Base-by-base conservation (phyloP, 192 early-diverging fungal species). In the Coemansia sp. region DNA sequence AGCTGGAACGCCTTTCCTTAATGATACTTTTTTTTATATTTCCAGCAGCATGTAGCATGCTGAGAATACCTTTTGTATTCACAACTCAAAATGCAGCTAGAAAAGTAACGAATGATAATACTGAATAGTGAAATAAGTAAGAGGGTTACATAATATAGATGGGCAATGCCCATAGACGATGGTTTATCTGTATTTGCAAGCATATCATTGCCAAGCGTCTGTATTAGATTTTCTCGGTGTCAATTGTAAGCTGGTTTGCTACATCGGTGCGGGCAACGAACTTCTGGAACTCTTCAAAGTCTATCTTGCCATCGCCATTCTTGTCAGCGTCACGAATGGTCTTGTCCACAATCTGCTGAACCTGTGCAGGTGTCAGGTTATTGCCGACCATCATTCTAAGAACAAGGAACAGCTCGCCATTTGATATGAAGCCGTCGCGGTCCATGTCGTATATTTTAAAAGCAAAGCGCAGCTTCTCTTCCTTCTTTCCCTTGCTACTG, bases 401-500 rank as follows among this genome's bases (percentile, higher is more conserved):
- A 0, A 98, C 97, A 60, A 96, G 75, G 80, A 96, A 99, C 29
- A 99, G 85, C 84, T 99, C 98, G 48, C 98, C 98, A 71, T 99
- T 99, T 35, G 95, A 97, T 64, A 99, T 97, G 71, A 79, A 97
- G 15, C 98, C 98, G 78, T 99, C 98, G 30, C 96, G 86, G 77
- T 99, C 96, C 88, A 98, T 98, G 70, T 99, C 98, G 72, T 99
- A 99, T 45, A 99, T 93, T 68, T 95, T 97, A 85, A 99, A 99
- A 1, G 96, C 95, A 81, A 86, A 99, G 58, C 87, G 87, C 66
- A 99, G 84, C 81, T 99, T 99, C 68, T 97, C 95, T 57, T 91
- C 84, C 84, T 94, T 92, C 63, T 94, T 93, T 52, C 98, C 95
- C 63, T 96, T 94, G 42, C 90, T 88, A 53, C 92, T 94, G 67